Conservation (phyloP, 2,329 filamentous ascomycete genomes). For the Penicillium janthinellum region DNA sequence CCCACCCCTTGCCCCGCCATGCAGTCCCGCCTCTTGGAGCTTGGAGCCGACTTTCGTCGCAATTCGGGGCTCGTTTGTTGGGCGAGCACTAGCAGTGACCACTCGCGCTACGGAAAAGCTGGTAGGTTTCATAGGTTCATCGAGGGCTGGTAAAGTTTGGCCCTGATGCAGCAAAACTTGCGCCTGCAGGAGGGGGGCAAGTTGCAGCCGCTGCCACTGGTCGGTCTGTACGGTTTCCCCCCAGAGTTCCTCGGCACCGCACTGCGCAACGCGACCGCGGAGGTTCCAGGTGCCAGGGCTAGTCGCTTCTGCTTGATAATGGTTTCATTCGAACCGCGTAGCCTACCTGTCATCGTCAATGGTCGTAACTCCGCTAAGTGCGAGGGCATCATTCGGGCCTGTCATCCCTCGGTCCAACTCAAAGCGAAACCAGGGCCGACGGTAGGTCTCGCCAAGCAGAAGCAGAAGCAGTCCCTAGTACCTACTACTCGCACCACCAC, state of each 20-base stretch:
- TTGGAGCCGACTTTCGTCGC: not conserved
- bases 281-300: not conserved
- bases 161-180: not conserved
- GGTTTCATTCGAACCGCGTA: not conserved
- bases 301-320: not conserved
- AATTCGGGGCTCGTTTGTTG: not conserved
- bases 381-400: not conserved
- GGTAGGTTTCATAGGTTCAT: not conserved
- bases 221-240: not conserved
- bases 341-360: not conserved
- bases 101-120: too few species aligned
- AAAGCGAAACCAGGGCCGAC: not conserved
- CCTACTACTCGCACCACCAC: too few species aligned
- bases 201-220: not conserved
- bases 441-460: not conserved
- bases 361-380: not conserved
- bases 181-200: not conserved
- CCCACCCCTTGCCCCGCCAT: not conserved
- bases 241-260: not conserved
- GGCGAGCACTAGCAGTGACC: too few species aligned
- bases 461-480: not conserved
- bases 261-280: not conserved
- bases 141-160: not conserved
- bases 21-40: not conserved
- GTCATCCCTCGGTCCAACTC: conserved; percentile 4